Evolutionary conservation across 2,329 filamentous ascomycete species (phyloP), one percentile per base, ranked within the genome.

Genomic region (Fusarium keratoplasticum): DNA sequence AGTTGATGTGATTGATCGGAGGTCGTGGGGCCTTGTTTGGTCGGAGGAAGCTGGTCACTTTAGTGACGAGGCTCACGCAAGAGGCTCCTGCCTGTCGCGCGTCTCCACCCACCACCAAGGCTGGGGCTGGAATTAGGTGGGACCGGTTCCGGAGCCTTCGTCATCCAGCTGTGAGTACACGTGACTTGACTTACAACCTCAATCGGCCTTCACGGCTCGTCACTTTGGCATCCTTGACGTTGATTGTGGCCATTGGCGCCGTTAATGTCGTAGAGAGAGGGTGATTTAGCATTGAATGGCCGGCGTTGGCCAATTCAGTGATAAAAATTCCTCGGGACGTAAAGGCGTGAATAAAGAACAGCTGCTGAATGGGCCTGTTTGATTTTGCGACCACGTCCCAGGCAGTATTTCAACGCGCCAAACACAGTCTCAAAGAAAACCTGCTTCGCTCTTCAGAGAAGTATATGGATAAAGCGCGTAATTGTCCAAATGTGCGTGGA

Each of bases 11-110:
- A 77, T 72, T 63, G 55, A 67, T 70, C 66, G 44, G 55, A 71
- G 64, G 60, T 73, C 73, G 70, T 76, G 71, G 73, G 74, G 71
- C 66, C 71, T 77, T 78, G 76, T 78, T 74, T 68, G 64, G 69
- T 69, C 66, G 69, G 74, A 78, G 76, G 70, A 74, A 79, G 76
- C 78, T 79, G 71, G 72, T 71, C 67, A 73, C 73, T 69, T 79
- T 72, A 78, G 73, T 77, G 77, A 78, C 77, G 73, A 81, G 78
- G 79, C 80, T 78, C 79, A 81, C 81, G 81, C 81, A 82, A 82
- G 72, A 82, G 79, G 80, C 81, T 79, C 81, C 81, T 83, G 81
- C 81, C 81, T 82, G 77, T 72, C 64, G 31, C 50, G 64, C 64
- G 71, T 74, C 74, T 66, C 70, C 74, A 74, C 69, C 57, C 57